Evolutionary conservation across 257 asterid genomes (phyloP), one percentile per base, ranked within the genome.

Genomic region (Petunia axillaris): DNA sequence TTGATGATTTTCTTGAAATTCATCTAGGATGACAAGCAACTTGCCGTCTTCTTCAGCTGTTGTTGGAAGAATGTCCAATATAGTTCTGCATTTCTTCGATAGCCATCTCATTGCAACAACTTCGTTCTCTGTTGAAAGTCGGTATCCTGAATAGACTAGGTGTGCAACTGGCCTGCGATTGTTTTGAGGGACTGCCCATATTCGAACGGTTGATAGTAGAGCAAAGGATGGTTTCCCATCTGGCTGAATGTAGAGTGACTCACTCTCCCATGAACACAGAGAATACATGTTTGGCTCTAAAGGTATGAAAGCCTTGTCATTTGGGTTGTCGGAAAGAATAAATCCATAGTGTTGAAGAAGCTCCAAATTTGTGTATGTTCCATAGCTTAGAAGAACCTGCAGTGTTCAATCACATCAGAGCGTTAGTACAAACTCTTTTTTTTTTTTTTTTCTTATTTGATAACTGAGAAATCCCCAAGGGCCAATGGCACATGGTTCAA

Each of bases 341-440:
- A 95, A 95, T 25, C 99, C 99, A 43, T 95, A 95, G 87, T 93
- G 97, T 78, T 95, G 97, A 2, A 95, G 93, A 80, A 95, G 97
- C 91, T 95, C 99, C 86, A 95, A 63, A 79, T 95, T 93, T 59
- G 99, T 95, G 87, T 93, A 95, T 78, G 92, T 87, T 35, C 98
- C 99, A n/a, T 95, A 95, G 88, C 97, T 91, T 78, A 95, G 87
- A 84, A 95, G 96, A 88, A 95, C 94, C 99, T 93, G 89, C 48
- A 83, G 25, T 8, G 2, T 43, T 44, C 13, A 43, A 75, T 77
- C 75, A 48, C 50, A 46, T 13, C 2, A 57, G 13, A 5, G 50
- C 60, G 53, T 8, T 37, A 78, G 36, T 4, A 41, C 63, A 4
- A 25, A 15, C 76, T 52, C 54, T 40, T 41, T 54, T 25, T 25